Percentiles rank a stretch among this genome's conserved stretches.
Evolutionary conservation across 1,139 yeast species (phyloP).

Genomic region (Sugiyamaella grinbergsii): DNA sequence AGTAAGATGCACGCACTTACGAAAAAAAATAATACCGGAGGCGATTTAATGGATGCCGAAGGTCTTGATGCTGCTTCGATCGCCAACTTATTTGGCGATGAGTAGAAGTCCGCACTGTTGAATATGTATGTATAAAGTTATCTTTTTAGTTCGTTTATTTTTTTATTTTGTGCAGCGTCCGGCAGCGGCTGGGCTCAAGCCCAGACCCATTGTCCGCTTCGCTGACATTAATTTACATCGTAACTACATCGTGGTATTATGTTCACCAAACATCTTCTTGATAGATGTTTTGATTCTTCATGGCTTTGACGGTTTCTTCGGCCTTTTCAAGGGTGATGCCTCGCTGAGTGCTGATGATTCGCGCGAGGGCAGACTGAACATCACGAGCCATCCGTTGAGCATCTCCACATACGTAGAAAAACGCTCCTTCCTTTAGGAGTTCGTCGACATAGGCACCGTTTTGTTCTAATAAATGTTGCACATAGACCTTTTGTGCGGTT

Average conservation of each 20-base stretch:
- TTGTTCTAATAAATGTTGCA: slow-evolving; percentile 76
- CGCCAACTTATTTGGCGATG: slow-evolving; percentile 22
- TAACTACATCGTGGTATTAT: slow-evolving; percentile 6
- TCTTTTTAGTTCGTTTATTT: not conserved
- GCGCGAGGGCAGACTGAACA: slow-evolving; percentile 73
- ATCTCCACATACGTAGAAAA: slow-evolving; percentile 95
- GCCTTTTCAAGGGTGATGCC: slow-evolving; percentile 66
- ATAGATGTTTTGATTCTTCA: slow-evolving; percentile 82
- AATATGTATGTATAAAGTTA: slow-evolving; percentile 14
- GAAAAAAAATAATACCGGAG: slow-evolving; percentile 21
- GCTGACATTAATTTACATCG: slow-evolving; percentile 5
- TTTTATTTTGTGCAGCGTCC: slow-evolving; percentile 3
- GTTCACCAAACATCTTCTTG: slow-evolving; percentile 96
- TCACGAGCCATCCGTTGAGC: slow-evolving; percentile 96
- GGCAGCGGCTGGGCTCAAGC: slow-evolving; percentile 18
- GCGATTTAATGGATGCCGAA: slow-evolving; percentile 25
- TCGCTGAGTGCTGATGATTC: slow-evolving; percentile 63
- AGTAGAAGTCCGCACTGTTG: not conserved
- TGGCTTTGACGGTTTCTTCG: slow-evolving; percentile 71
- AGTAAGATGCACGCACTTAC: slow-evolving; percentile 16
- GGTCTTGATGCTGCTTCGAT: slow-evolving; percentile 24
- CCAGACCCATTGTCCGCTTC: slow-evolving; percentile 11
- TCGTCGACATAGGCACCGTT: slow-evolving; percentile 55
- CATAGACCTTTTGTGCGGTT: slow-evolving; percentile 68
- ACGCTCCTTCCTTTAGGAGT: slow-evolving; percentile 74